Evolutionary conservation across 2,329 filamentous ascomycete species (phyloP).

Genomic region (Epicoccum sorghinum): DNA sequence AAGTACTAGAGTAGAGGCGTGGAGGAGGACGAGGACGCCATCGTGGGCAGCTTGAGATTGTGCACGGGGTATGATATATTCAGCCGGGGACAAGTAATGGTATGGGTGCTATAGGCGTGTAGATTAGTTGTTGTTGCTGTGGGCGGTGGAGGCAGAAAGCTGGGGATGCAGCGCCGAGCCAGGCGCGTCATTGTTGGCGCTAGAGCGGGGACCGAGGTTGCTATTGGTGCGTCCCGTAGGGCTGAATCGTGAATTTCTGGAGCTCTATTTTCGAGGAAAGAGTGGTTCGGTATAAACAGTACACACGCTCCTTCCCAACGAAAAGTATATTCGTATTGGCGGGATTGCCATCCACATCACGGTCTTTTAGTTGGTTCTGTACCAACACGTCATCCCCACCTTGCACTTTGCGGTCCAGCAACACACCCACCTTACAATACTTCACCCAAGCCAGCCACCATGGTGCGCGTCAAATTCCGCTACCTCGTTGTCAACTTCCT

Average conservation of each 20-base stretch:
- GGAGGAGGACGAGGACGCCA: conserved; percentile 48
- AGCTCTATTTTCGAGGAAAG: background rate
- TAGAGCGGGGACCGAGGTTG: conserved; percentile 9
- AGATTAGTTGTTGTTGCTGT: conserved; percentile 2
- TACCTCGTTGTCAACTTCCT: conserved; percentile 95
- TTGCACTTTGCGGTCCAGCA: background rate
- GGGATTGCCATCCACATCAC: no score
- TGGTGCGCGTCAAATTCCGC: conserved; percentile 96
- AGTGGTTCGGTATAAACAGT: background rate
- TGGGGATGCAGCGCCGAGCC: conserved; percentile 30
- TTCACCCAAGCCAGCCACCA: conserved; percentile 45
- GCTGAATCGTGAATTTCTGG: conserved; percentile 13
- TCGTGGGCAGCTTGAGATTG: conserved; percentile 21
- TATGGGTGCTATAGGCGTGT: background rate
- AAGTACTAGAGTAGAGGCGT: conserved; percentile 49
- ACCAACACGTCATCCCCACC: background rate
- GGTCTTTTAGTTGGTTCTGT: no score
- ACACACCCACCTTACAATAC: background rate
- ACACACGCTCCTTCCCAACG: background rate
- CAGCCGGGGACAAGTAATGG: background rate
- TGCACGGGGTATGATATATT: conserved; percentile 7
- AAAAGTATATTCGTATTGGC: background rate
- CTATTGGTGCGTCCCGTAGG: conserved; percentile 9
- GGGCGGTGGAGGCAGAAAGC: conserved; percentile 24
- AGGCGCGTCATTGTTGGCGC: conserved; percentile 33